Conservation (phyloP, 2,329 filamentous ascomycete species). For the Blastomyces silverae region DNA sequence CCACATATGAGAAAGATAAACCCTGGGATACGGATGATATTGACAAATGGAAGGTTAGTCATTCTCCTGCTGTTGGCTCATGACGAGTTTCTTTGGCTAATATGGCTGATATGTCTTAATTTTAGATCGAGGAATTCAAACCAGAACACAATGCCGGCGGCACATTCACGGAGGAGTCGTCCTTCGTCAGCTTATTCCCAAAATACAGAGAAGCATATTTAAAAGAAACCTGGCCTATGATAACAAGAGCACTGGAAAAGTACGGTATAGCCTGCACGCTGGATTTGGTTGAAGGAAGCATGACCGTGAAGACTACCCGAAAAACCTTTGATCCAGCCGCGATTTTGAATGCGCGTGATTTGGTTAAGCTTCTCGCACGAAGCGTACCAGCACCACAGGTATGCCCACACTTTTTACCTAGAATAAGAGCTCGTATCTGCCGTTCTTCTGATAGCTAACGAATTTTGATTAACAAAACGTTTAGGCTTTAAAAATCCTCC, state of each 20-base stretch:
- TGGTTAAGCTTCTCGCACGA: constrained; percentile 86
- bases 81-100: not conserved
- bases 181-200: constrained; percentile 76
- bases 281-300: constrained; percentile 89
- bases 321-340: constrained; percentile 88
- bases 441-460: constrained; percentile 12
- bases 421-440: constrained; percentile 6
- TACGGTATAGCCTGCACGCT: constrained; percentile 82
- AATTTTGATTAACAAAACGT: not conserved
- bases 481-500: constrained; percentile 78
- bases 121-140: constrained; percentile 70
- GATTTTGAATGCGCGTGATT: constrained; percentile 86
- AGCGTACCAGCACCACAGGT: constrained; percentile 82
- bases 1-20: constrained; percentile 82
- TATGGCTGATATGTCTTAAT: not conserved
- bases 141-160: constrained; percentile 78
- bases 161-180: constrained; percentile 86
- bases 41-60: constrained; percentile 79
- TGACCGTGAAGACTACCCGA: constrained; percentile 91
- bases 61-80: not conserved
- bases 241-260: constrained; percentile 82
- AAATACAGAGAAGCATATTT: constrained; percentile 95
- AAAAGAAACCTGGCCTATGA: constrained; percentile 84
- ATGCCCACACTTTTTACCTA: constrained; percentile 10
- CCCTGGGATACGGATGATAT: constrained; percentile 96